Base-by-base conservation (phyloP, 78 protist species). In the Dictyostelium purpureum region DNA sequence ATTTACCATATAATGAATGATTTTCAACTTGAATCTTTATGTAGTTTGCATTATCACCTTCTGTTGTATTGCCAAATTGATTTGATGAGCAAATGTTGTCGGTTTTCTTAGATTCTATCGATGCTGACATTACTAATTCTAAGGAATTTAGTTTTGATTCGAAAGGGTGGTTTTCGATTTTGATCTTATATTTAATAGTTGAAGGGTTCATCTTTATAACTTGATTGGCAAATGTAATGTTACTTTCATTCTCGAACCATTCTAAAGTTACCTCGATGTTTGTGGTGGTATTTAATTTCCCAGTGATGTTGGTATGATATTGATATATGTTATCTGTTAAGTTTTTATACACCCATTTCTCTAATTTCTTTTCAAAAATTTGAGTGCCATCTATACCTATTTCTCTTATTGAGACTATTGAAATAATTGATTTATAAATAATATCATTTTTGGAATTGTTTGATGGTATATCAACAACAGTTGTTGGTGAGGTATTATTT, bases 161-260 rank as follows among this genome's bases (percentile, higher is more conserved):
- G 16, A 65, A 65, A 26, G 24, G 38, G 31, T 65, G 31, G 14
- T 65, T 65, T 33, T 28, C 16, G 16, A 65, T 65, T 35, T 65
- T 42, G 4, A 65, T 65, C 12, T 10, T 65, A 65, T 65, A 65
- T 18, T 65, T 65, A 12, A 65, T 65, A 65, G 43, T 65, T 18
- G 73, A 65, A 14, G 73, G 47, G 10, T 65, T 65, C 73, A 65
- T 65, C 2, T 33, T 28, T 57, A 57, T 26, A 26, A 9, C 14
- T 65, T 65, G 73, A 35, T 65, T 35, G 24, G 73, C 38, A 65
- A 65, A 65, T 65, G 73, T 35, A 65, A 65, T 65, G 31, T 33
- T 31, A 3, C 7, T 65, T 35, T 37, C 47, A 65, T 65, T n/a
- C 31, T 65, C 16, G 9, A 65, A 65, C 73, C 73, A 65, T 65